phyloP scores from a whole-genome alignment of 306 rosid species.

The Cucurbita pepo region DNA sequence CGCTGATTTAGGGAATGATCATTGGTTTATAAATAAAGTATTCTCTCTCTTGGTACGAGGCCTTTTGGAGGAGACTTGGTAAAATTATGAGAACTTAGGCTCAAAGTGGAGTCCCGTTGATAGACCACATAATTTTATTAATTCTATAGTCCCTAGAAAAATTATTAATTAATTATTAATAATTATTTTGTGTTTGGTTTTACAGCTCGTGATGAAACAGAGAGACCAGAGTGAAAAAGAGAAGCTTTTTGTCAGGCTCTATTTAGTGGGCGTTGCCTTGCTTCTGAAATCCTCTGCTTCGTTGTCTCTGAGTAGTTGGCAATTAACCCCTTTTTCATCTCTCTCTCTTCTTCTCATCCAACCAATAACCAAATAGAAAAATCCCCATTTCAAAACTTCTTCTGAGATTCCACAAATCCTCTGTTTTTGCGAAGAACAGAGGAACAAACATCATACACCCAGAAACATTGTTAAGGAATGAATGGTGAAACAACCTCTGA shows the following conservation, averaged over 20 bases:
- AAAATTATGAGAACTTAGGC: too few species aligned
- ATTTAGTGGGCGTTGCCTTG: conserved; percentile 7
- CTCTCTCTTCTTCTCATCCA: not conserved
- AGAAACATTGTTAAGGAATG: conserved; percentile 33
- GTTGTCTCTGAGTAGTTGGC: conserved; percentile 40
- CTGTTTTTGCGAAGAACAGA: not conserved
- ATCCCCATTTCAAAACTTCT: not conserved
- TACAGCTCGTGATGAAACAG: conserved; percentile 70
- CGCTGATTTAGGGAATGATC: too few species aligned
- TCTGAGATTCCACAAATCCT: conserved; percentile 1
- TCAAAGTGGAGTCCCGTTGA: too few species aligned
- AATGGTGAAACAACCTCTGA: conserved; percentile 36
- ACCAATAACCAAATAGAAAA: conserved; percentile 12
- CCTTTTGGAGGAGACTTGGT: too few species aligned
- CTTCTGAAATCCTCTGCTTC: conserved; percentile 21
- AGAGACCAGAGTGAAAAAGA: conserved; percentile 3
- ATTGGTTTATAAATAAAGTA: too few species aligned
- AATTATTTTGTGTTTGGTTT: conserved; percentile 16
- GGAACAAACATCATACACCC: not conserved
- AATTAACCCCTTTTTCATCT: conserved; percentile 19
- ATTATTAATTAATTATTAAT: too few species aligned
- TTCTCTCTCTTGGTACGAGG: too few species aligned
- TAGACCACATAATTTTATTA: too few species aligned
- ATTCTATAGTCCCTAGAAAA: too few species aligned
- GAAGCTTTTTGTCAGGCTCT: conserved; percentile 8